These are phyloP conservation scores for Acidiella bohemica DNA, from an alignment of 495 filamentous ascomycete genomes.

Conservation along the genomic window DNA sequence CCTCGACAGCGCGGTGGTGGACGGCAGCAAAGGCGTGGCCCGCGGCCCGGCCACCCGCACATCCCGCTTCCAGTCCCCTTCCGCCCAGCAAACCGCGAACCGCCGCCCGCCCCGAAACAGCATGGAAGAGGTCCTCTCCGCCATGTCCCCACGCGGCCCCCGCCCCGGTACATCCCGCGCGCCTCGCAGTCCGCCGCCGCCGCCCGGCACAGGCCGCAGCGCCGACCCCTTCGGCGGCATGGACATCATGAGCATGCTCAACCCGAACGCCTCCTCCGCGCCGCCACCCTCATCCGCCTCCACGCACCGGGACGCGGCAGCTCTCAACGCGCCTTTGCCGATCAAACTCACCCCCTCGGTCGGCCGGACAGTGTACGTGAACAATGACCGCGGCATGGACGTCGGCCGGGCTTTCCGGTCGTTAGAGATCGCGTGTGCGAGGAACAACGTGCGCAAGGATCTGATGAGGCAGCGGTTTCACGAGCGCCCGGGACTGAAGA, in stretches of 20 bases:
- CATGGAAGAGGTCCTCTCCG: conserved; percentile 4
- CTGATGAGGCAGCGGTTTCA: conserved; percentile 45
- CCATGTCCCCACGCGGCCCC: too few relatives aligned
- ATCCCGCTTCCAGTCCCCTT: conserved; percentile 10
- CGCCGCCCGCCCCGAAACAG: neutral
- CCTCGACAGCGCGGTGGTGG: conserved; percentile 16
- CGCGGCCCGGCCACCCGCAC: conserved; percentile 5
- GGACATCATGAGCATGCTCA: too few relatives aligned
- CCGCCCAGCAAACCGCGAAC: neutral
- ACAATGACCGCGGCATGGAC: conserved; percentile 33
- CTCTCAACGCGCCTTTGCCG: conserved; percentile 18
- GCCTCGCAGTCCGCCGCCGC: too few relatives aligned
- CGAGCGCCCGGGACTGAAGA: conserved; percentile 58
- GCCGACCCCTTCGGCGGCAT: too few relatives aligned
- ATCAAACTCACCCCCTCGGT: conserved; percentile 26
- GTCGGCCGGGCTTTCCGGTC: conserved; percentile 39
- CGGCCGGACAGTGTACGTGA: conserved; percentile 46
- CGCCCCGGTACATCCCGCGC: too few relatives aligned
- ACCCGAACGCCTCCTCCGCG: neutral
- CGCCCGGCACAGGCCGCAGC: too few relatives aligned
- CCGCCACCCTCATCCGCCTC: neutral
- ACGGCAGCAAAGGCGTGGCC: conserved; percentile 8
- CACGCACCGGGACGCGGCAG: neutral
- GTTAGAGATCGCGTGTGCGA: conserved; percentile 34
- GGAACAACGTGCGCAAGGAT: conserved; percentile 44